These are phyloP conservation scores for Senna siamea DNA, from an alignment of 306 rosid species.

Conservation along the genomic window DNA sequence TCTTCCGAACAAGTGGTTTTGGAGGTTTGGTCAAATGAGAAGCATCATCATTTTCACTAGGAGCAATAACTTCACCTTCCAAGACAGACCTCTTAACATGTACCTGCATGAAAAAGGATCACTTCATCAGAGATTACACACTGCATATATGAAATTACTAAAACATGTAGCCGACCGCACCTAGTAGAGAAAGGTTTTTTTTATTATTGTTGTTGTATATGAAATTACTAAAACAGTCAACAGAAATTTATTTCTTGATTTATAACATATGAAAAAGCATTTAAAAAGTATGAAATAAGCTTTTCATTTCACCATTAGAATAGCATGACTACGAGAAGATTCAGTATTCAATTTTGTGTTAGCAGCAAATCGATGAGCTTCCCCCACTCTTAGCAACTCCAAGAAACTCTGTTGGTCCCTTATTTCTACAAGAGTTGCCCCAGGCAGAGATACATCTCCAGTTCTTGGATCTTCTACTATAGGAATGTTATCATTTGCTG, in stretches of 20 bases:
- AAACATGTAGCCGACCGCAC: too few species aligned
- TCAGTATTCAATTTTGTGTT: conserved; percentile 95
- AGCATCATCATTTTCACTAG: conserved; percentile 69
- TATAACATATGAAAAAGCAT: conserved; percentile 18
- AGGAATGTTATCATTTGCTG: conserved; percentile 85
- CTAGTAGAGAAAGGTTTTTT: too few species aligned
- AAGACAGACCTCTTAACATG: conserved; percentile 78
- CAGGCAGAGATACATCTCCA: conserved; percentile 85
- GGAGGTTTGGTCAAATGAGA: conserved; percentile 76
- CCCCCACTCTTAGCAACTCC: conserved; percentile 89
- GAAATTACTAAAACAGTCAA: conserved; percentile 26
- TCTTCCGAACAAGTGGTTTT: conserved; percentile 82
- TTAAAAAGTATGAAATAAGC: conserved; percentile 30
- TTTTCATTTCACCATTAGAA: conserved; percentile 75
- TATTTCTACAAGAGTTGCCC: conserved; percentile 88
- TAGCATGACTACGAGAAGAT: conserved; percentile 97
- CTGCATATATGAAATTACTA: conserved; percentile 26
- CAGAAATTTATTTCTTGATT: conserved; percentile 25
- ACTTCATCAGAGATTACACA: conserved; percentile 43
- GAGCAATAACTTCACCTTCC: conserved; percentile 63
- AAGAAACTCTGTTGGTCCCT: conserved; percentile 72
- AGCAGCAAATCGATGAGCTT: conserved; percentile 87
- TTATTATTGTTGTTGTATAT: too few species aligned
- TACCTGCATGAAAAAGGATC: conserved; percentile 63
- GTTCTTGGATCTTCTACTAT: conserved; percentile 92